A percentile compares a stretch with the other conserved stretches of the same genome.
phyloP scores from a whole-genome alignment of 345 rosid genomes.

The Crucihimalaya himalaica region DNA sequence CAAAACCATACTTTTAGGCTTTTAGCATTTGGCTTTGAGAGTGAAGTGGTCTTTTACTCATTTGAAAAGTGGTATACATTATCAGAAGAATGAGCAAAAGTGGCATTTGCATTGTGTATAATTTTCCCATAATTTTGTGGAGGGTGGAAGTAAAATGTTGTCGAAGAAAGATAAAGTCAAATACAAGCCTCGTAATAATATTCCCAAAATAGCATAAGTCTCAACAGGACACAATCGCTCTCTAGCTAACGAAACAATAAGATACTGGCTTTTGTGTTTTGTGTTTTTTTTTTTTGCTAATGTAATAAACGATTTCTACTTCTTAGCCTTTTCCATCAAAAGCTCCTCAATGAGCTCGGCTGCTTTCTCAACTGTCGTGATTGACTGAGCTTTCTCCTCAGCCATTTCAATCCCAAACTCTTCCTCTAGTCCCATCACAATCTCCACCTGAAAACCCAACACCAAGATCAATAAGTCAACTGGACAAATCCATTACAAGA shows the following conservation, averaged over 20 bases:
- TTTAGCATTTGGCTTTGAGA: no score
- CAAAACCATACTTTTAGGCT: no score
- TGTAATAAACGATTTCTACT: constrained; percentile 3
- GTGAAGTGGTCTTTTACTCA: no score
- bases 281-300: neutral
- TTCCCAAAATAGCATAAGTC: constrained; percentile 3
- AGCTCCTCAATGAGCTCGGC: constrained; percentile 74
- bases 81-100: no score
- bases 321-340: constrained; percentile 31
- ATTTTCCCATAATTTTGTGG: no score
- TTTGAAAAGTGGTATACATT: no score
- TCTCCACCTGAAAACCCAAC: constrained; percentile 57
- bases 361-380: constrained; percentile 66
- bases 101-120: no score
- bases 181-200: constrained; percentile 19
- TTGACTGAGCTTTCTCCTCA: constrained; percentile 72
- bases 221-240: neutral
- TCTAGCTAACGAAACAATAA: constrained; percentile 29
- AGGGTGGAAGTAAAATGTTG: neutral
- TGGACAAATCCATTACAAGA: neutral
- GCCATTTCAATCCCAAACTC: constrained; percentile 67
- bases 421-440: constrained; percentile 77
- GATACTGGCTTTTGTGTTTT: neutral
- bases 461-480: neutral
- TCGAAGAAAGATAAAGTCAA: neutral